Evolutionary conservation across 352 stramenopile species (phyloP).

Genomic region (Phytophthora uliginosa): DNA sequence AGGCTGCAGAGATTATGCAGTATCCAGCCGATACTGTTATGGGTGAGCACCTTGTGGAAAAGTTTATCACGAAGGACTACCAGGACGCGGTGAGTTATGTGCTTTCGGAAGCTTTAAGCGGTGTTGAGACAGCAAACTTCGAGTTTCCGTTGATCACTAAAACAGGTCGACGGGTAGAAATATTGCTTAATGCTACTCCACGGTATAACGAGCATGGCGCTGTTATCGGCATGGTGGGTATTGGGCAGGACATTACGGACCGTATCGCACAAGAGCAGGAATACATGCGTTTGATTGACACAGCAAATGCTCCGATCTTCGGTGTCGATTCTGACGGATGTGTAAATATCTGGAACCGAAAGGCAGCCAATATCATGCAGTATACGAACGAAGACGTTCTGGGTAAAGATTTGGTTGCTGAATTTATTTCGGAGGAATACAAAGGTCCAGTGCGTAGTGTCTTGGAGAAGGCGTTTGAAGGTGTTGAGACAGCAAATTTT

Average conservation of each 20-base stretch:
- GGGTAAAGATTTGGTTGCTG: constrained; percentile 48
- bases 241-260: constrained; percentile 74
- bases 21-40: constrained; percentile 70
- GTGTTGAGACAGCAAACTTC: constrained; percentile 67
- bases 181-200: constrained; percentile 62
- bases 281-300: constrained; percentile 77
- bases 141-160: constrained; percentile 77
- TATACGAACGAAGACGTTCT: constrained; percentile 66
- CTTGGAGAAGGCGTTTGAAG: constrained; percentile 61
- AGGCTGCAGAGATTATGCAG: constrained; percentile 72
- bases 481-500: constrained; percentile 63
- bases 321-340: constrained; percentile 61
- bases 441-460: constrained; percentile 39
- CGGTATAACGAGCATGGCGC: constrained; percentile 56
- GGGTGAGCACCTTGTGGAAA: constrained; percentile 66
- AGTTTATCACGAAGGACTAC: constrained; percentile 73
- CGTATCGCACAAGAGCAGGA: constrained; percentile 77
- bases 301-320: constrained; percentile 78
- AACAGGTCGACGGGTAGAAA: constrained; percentile 48
- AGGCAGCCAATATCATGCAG: constrained; percentile 65
- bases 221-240: constrained; percentile 71
- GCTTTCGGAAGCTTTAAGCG: constrained; percentile 63
- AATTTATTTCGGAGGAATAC: constrained; percentile 45
- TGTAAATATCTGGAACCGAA: constrained; percentile 78
- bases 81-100: constrained; percentile 63